phyloP scores from a whole-genome alignment of 129 eudicot species.

The Artemisia tridentata region DNA sequence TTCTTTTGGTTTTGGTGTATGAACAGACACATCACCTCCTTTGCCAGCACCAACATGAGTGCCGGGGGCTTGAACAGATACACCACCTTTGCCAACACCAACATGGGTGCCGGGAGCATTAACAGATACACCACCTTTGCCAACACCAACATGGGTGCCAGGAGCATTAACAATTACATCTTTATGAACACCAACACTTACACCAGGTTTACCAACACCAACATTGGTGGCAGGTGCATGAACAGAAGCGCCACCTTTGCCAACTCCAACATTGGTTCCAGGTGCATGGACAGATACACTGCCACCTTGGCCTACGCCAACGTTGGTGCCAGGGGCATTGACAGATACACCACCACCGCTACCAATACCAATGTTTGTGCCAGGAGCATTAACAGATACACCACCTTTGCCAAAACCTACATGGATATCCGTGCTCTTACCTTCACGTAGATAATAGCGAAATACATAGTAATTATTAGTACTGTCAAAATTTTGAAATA shows the following conservation, averaged over 20 bases:
- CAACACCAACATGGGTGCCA: slow-evolving; percentile 20
- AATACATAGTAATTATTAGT: not conserved
- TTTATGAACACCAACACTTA: slow-evolving; percentile 29
- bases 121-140: not conserved
- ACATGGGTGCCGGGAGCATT: slow-evolving; percentile 13
- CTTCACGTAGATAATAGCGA: slow-evolving; percentile 26
- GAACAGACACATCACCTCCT: slow-evolving; percentile 33
- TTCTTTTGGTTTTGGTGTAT: slow-evolving; percentile 24
- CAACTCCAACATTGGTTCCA: slow-evolving; percentile 22
- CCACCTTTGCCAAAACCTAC: slow-evolving; percentile 40
- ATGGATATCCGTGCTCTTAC: slow-evolving; percentile 39
- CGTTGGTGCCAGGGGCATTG: slow-evolving; percentile 15
- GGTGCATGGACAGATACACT: slow-evolving; percentile 21
- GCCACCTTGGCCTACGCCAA: slow-evolving; percentile 26
- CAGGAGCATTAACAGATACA: slow-evolving; percentile 31
- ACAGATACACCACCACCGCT: slow-evolving; percentile 35
- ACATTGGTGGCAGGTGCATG: slow-evolving; percentile 31
- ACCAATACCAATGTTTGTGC: slow-evolving; percentile 26
- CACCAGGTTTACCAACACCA: slow-evolving; percentile 37
- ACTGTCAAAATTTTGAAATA: not conserved
- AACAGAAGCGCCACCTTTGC: slow-evolving; percentile 33
- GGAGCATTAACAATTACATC: slow-evolving; percentile 30
- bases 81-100: slow-evolving; percentile 6
- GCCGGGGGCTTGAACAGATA: not conserved
- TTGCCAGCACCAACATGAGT: slow-evolving; percentile 15